These are phyloP conservation scores for Pleurotus platypus DNA, from an alignment of 768 basidiomycete genomes.

Conservation along the genomic window DNA sequence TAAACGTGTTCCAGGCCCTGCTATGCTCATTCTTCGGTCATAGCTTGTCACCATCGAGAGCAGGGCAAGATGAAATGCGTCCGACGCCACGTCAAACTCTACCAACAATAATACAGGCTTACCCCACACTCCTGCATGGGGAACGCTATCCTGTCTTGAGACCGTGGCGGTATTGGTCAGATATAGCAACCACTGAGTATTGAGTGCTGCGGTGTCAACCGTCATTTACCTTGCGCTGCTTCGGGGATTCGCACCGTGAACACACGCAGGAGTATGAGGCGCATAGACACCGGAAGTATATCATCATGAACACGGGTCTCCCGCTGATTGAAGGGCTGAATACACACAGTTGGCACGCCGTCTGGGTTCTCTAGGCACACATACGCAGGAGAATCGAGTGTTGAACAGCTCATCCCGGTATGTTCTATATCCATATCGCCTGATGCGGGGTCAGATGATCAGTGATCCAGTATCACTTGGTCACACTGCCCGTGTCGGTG, in stretches of 20 bases:
- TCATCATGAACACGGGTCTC: too few species aligned
- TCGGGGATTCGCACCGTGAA: slow-evolving; percentile 5
- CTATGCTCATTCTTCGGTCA: slow-evolving; percentile 2
- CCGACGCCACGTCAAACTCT: slow-evolving; percentile 6
- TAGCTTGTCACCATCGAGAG: slow-evolving; percentile 7
- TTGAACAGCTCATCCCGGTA: slow-evolving; percentile 1
- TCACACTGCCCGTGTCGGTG: background rate
- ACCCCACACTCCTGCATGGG: slow-evolving; percentile 6
- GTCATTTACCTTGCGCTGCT: background rate
- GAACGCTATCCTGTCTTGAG: background rate
- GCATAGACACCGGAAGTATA: background rate
- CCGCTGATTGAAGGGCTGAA: too few species aligned
- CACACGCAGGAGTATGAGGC: background rate
- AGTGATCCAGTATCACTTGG: background rate
- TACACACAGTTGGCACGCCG: too few species aligned
- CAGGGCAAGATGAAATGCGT: slow-evolving; percentile 1
- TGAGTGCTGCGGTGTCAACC: too few species aligned
- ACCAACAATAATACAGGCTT: background rate
- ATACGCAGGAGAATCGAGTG: background rate
- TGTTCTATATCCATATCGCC: background rate
- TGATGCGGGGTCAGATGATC: slow-evolving; percentile 2
- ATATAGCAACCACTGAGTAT: too few species aligned
- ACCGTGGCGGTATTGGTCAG: background rate
- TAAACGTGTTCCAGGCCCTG: background rate
- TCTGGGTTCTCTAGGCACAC: background rate